Evolutionary conservation across 768 basidiomycete species (phyloP), one percentile per base, ranked within the genome.

Genomic region (Exsudoporus frostii): DNA sequence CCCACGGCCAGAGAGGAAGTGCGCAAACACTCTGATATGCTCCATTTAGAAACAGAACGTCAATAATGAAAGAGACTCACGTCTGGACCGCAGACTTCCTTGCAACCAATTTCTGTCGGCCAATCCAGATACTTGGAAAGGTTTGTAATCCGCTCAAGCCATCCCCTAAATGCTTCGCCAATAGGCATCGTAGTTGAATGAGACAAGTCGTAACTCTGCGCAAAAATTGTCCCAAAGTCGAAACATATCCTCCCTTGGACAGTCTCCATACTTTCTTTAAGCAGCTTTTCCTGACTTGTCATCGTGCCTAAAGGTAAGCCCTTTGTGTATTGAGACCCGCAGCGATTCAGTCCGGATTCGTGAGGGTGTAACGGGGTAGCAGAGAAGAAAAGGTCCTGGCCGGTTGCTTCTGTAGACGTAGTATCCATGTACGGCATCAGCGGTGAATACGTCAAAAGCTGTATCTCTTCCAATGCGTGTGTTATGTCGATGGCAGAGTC

Each of bases 381-480:
- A 14, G 50, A 44, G 20, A 51, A 51, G 42, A 51, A 24, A 19
- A 51, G 33, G 6, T 44, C 22, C 7, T 51, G 41, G 14, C 50
- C 50, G 15, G 50, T 43, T 17, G 27, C 24, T 14, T 44, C 27
- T 29, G 32, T 13, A 14, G 22, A 43, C 5, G 50, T 37, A 10
- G 50, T 43, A 22, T 51, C 41, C 50, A 51, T 51, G 50, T 51
- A 44, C 27, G 50, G 50, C 50, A 51, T 51, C 25, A 51, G 19
- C 5, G 50, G 50, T 7, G 50, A 51, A 44, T 43, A 51, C 4
- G 50, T 29, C 24, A 51, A 25, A 27, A 51, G 41, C 5, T 43
- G 50, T 24, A 44, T 51, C 42, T 44, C 34, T 25, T 51, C 42
- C 42, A 51, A 36, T 33, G 41, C n/a, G 10, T 24, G 50, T 11